A percentile compares a stretch with the other conserved stretches of the same genome.
Conservation (phyloP, 2,329 filamentous ascomycete genomes). For the Malbranchea zuffiana region DNA sequence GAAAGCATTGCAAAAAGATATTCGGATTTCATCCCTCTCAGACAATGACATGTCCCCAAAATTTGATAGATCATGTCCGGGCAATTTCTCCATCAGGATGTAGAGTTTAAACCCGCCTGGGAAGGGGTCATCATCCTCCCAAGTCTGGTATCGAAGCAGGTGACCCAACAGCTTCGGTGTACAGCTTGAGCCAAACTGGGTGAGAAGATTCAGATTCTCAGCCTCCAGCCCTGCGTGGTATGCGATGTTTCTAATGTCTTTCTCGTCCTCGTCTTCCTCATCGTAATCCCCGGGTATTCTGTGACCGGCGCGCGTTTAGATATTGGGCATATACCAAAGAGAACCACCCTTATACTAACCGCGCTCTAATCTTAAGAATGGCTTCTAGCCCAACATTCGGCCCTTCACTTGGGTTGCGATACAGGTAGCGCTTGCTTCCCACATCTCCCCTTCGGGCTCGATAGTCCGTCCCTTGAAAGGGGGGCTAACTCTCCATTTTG, state of each 20-base stretch:
- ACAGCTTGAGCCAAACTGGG: neutral
- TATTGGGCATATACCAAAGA: neutral
- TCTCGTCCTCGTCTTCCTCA: neutral
- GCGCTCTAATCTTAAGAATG: neutral
- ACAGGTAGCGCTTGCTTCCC: slow-evolving; percentile 1
- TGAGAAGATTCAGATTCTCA: neutral
- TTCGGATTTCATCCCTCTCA: slow-evolving; percentile 7
- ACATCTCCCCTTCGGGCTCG: no score
- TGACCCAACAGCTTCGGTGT: slow-evolving; percentile 1
- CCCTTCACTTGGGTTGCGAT: slow-evolving; percentile 2
- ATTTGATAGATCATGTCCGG: slow-evolving; percentile 7
- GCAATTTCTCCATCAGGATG: slow-evolving; percentile 9
- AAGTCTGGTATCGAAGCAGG: neutral
- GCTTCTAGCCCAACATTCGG: slow-evolving; percentile 1
- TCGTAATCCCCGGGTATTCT: neutral
- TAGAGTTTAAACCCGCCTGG: slow-evolving; percentile 5
- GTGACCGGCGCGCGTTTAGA: neutral
- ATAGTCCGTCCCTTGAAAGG: no score
- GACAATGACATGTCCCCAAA: slow-evolving; percentile 6
- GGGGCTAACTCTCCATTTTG: no score
- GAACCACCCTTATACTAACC: neutral
- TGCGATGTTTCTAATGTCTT: neutral
- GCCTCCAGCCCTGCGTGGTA: neutral
- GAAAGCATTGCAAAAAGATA: slow-evolving; percentile 5
- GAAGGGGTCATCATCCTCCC: slow-evolving; percentile 4